Percentiles rank a stretch among this genome's conserved stretches.
phyloP scores from a whole-genome alignment of 495 filamentous ascomycete genomes.

The Lepraria neglecta region DNA sequence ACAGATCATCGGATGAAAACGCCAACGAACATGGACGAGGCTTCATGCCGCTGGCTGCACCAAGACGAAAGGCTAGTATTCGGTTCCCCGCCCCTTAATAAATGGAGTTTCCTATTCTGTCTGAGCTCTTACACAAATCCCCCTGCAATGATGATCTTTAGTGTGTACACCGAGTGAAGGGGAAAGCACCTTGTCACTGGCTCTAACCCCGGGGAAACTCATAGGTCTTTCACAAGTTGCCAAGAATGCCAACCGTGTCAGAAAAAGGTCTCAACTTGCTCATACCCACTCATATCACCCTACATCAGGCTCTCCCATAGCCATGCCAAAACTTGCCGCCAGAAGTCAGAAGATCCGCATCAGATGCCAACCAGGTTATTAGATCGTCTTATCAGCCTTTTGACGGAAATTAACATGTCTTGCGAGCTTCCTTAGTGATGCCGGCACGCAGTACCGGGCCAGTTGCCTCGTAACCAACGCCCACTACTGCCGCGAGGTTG shows the following conservation, averaged over 20 bases:
- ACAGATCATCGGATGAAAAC: background rate
- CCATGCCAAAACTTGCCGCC: background rate
- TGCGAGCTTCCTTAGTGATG: no score
- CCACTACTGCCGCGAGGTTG: no score
- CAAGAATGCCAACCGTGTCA: background rate
- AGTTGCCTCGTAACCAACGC: no score
- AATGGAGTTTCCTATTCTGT: background rate
- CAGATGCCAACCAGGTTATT: no score
- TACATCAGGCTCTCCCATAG: background rate
- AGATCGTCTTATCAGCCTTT: no score
- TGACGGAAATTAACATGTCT: no score
- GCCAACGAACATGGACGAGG: background rate
- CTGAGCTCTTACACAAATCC: background rate
- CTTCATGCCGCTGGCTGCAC: background rate
- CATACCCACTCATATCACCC: background rate
- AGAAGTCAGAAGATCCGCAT: no score
- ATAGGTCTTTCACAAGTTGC: background rate
- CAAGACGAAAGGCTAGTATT: background rate
- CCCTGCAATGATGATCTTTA: background rate
- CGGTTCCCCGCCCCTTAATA: background rate
- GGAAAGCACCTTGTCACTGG: background rate
- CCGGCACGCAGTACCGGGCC: no score
- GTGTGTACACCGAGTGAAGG: background rate
- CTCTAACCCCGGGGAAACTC: background rate
- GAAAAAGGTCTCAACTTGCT: background rate